Evolutionary conservation across 768 basidiomycete genomes (phyloP).

Genomic region (Rhizopogon vesiculosus): DNA sequence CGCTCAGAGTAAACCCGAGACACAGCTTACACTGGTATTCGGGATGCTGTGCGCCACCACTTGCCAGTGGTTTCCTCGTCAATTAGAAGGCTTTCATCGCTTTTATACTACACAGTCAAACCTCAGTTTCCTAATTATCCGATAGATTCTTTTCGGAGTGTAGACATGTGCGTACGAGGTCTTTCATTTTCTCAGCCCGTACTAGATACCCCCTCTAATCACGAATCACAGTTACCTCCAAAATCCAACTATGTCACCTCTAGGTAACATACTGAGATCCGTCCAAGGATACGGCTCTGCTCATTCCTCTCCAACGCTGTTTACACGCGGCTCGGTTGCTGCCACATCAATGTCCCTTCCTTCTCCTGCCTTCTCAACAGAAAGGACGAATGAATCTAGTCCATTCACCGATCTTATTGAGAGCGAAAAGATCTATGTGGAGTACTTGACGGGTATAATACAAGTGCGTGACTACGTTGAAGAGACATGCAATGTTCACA

Average conservation of each 20-base stretch:
- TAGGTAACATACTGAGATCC: constrained; percentile 21
- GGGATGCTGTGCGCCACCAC: too few relatives aligned
- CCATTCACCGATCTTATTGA: constrained; percentile 91
- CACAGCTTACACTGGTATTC: too few relatives aligned
- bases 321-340: constrained; percentile 3
- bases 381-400: constrained; percentile 63
- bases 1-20: too few relatives aligned
- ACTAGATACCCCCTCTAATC: constrained; percentile 2
- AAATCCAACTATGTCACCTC: constrained; percentile 13
- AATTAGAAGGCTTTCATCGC: too few relatives aligned
- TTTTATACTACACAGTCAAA: too few relatives aligned
- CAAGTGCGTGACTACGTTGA: constrained; percentile 49
- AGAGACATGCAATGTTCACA: constrained; percentile 9
- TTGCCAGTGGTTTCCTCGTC: too few relatives aligned
- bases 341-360: constrained; percentile 10
- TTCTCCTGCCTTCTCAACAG: constrained; percentile 27
- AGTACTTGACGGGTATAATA: constrained; percentile 84
- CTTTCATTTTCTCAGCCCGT: too few relatives aligned
- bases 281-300: constrained; percentile 19
- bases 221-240: constrained; percentile 6
- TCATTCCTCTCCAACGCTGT: constrained; percentile 12
- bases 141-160: too few relatives aligned
- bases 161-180: too few relatives aligned
- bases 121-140: too few relatives aligned
- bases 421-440: constrained; percentile 90